Evolutionary conservation across 345 rosid species (phyloP).

Genomic region (Pugionium dolabratum): DNA sequence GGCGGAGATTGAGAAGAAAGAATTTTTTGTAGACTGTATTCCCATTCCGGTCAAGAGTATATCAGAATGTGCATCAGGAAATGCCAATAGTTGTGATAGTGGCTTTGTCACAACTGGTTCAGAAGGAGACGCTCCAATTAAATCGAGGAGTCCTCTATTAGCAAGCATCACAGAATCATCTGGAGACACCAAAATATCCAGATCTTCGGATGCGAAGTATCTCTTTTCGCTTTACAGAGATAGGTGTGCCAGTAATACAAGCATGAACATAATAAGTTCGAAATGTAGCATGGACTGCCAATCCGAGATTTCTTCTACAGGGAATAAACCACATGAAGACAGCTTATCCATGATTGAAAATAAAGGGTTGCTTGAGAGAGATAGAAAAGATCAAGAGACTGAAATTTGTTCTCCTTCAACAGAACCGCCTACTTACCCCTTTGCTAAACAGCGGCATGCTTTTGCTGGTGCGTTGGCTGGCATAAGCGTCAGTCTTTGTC

Average conservation of each 20-base stretch:
- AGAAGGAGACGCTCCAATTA: constrained; percentile 21
- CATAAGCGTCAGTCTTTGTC: constrained; percentile 78
- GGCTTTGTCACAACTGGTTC: constrained; percentile 26
- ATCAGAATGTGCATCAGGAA: constrained; percentile 36
- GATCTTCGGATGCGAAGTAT: constrained; percentile 48
- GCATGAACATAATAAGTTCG: constrained; percentile 39
- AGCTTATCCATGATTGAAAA: constrained; percentile 26
- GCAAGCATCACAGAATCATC: constrained; percentile 16
- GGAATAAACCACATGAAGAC: constrained; percentile 26
- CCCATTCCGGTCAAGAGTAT: constrained; percentile 8
- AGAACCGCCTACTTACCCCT: constrained; percentile 43
- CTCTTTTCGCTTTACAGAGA: constrained; percentile 43
- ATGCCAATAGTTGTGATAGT: constrained; percentile 34
- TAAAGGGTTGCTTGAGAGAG: constrained; percentile 34
- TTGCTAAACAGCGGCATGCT: constrained; percentile 83
- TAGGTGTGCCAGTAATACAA: constrained; percentile 35
- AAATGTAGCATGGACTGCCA: constrained; percentile 41
- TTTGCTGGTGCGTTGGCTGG: constrained; percentile 93
- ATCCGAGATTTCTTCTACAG: constrained; percentile 42
- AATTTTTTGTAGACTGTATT: constrained; percentile 33
- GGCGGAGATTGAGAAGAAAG: constrained; percentile 36
- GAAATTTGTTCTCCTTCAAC: constrained; percentile 33
- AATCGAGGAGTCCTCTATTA: constrained; percentile 41
- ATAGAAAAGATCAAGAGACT: constrained; percentile 29
- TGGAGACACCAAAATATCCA: constrained; percentile 28